These are phyloP conservation scores for Arctostaphylos glauca DNA, from an alignment of 148 eudicot species.

Conservation along the genomic window DNA sequence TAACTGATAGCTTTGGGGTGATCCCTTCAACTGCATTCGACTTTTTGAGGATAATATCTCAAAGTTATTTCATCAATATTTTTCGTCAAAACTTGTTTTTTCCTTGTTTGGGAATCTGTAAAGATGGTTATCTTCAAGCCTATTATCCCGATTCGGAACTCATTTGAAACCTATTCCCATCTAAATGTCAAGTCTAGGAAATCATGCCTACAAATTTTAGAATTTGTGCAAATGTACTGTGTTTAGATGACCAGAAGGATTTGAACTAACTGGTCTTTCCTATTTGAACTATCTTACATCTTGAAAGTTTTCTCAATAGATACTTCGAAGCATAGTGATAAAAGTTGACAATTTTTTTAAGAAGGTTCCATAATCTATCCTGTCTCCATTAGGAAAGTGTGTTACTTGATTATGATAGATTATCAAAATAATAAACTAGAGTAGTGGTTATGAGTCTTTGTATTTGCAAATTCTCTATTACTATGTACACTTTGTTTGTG, in stretches of 20 bases:
- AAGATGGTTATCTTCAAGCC: background rate
- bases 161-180: background rate
- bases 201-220: background rate
- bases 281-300: background rate
- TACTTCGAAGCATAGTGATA: background rate
- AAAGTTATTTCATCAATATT: background rate
- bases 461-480: background rate
- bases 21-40: background rate
- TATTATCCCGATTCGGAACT: background rate
- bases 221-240: background rate
- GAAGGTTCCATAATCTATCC: background rate
- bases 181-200: background rate
- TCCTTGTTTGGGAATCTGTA: background rate
- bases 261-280: background rate
- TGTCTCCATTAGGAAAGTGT: background rate
- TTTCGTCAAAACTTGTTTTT: background rate
- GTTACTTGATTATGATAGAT: background rate
- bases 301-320: conserved; percentile 4
- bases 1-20: background rate
- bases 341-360: background rate
- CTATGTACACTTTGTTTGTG: background rate
- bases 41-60: background rate
- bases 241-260: background rate
- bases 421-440: background rate
- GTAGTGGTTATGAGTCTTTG: background rate